Evolutionary conservation across 345 rosid genomes (phyloP).

Genomic region (Garcia nutans): DNA sequence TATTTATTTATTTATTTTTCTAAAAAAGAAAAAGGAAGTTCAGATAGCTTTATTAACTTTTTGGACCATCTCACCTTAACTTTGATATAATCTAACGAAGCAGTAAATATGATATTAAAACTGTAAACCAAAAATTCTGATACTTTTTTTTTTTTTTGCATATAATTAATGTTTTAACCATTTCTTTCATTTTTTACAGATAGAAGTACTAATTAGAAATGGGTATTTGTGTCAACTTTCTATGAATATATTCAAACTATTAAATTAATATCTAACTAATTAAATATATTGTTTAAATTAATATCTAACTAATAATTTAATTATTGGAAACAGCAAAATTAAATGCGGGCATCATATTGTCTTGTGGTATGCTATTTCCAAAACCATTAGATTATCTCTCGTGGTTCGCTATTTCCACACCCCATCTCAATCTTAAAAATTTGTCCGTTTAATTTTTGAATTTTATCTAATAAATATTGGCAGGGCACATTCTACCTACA

Average conservation of each 20-base stretch:
- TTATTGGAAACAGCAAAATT: slow-evolving; percentile 30
- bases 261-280: slow-evolving; percentile 2
- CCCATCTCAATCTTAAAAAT: neutral
- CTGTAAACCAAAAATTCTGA: neutral
- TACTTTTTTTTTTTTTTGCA: no score
- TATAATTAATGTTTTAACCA: no score
- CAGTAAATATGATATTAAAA: neutral
- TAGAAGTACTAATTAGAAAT: no score
- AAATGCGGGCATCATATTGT: slow-evolving; percentile 26
- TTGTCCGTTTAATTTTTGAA: neutral
- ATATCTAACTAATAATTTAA: slow-evolving; percentile 12
- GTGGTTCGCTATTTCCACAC: slow-evolving; percentile 18
- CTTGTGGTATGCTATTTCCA: slow-evolving; percentile 31
- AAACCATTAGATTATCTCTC: slow-evolving; percentile 15
- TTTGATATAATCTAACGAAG: neutral
- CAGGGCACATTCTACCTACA: no score
- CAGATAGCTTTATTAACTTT: neutral
- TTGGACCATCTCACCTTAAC: slow-evolving; percentile 6
- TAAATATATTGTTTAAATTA: slow-evolving; percentile 14
- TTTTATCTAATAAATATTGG: no score
- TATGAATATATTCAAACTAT: no score
- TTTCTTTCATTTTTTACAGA: no score
- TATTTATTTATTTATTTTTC: no score
- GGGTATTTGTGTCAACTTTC: neutral
- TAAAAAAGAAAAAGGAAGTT: no score